A percentile compares a stretch with the other conserved stretches of the same genome.
Evolutionary conservation across 31 red algal species (phyloP).

Genomic region (Bonnemaisonia californica): DNA sequence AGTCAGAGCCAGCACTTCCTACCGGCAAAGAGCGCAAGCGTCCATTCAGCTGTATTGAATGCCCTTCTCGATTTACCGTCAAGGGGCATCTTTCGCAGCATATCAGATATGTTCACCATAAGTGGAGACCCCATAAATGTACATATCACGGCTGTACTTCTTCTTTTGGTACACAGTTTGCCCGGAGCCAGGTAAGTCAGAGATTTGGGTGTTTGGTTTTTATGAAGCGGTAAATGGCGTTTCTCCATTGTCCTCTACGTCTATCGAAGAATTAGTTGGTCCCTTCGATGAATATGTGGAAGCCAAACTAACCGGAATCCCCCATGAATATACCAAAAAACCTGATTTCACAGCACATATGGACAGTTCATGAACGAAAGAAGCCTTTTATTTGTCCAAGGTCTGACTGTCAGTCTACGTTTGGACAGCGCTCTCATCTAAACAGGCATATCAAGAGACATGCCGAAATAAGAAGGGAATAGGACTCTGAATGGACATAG

Average conservation of each 20-base stretch:
- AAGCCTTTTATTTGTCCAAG: background rate
- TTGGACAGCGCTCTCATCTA: background rate
- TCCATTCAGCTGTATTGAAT: background rate
- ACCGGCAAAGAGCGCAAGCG: background rate
- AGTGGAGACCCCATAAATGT: background rate
- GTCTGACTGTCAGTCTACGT: background rate
- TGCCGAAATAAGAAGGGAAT: background rate
- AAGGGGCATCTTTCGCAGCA: background rate
- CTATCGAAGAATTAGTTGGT: too few species aligned
- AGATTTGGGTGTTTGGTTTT: background rate
- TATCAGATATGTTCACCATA: background rate
- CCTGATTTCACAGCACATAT: background rate
- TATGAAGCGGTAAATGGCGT: background rate
- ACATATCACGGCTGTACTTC: background rate
- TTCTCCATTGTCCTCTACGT: too few species aligned
- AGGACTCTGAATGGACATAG: background rate
- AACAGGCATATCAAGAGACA: background rate
- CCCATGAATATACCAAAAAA: background rate
- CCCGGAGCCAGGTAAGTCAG: background rate
- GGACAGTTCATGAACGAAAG: background rate
- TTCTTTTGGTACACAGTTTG: background rate
- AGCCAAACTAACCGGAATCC: background rate
- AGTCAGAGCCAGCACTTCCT: background rate
- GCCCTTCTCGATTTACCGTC: background rate
- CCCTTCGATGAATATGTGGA: too few species aligned